Conservation (phyloP, 2,329 filamentous ascomycete species). For the Pseudodiploospora longispora region DNA sequence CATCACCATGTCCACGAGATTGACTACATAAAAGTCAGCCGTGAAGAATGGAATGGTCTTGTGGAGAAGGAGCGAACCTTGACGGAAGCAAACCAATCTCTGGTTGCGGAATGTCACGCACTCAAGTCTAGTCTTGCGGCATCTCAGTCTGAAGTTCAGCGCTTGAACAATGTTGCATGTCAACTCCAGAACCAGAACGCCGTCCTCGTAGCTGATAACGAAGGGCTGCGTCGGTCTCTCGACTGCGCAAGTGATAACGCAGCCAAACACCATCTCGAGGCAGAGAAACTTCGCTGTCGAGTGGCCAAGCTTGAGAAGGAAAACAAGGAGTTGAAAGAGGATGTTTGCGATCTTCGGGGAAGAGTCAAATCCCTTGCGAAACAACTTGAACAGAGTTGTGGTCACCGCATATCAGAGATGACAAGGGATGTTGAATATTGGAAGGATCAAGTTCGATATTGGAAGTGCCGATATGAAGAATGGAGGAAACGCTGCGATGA, state of each 20-base stretch:
- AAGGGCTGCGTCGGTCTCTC: slow-evolving; percentile 28
- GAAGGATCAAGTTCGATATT: slow-evolving; percentile 23
- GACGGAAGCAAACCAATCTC: slow-evolving; percentile 26
- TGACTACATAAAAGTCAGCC: slow-evolving; percentile 27
- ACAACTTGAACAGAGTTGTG: slow-evolving; percentile 23
- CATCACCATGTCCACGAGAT: slow-evolving; percentile 23
- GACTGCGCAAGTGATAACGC: slow-evolving; percentile 24
- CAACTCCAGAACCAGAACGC: slow-evolving; percentile 30
- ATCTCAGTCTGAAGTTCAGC: slow-evolving; percentile 27
- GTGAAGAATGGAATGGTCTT: slow-evolving; percentile 29
- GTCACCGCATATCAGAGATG: slow-evolving; percentile 24
- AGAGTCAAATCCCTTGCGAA: slow-evolving; percentile 27
- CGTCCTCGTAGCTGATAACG: slow-evolving; percentile 30
- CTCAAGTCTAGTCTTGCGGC: slow-evolving; percentile 28
- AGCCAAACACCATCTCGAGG: slow-evolving; percentile 21
- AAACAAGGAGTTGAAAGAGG: slow-evolving; percentile 24
- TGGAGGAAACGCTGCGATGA: slow-evolving; percentile 20
- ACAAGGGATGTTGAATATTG: slow-evolving; percentile 25
- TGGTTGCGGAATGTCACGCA: slow-evolving; percentile 21
- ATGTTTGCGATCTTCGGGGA: slow-evolving; percentile 27
- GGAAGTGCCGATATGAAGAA: slow-evolving; percentile 22
- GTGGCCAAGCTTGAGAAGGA: slow-evolving; percentile 27
- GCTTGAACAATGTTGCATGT: slow-evolving; percentile 23
- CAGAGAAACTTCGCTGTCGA: slow-evolving; percentile 25
- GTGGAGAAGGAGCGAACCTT: slow-evolving; percentile 28